These are phyloP conservation scores for Teunomyces barrocoloradensis DNA, from an alignment of 805 yeast genomes.

Conservation along the genomic window DNA sequence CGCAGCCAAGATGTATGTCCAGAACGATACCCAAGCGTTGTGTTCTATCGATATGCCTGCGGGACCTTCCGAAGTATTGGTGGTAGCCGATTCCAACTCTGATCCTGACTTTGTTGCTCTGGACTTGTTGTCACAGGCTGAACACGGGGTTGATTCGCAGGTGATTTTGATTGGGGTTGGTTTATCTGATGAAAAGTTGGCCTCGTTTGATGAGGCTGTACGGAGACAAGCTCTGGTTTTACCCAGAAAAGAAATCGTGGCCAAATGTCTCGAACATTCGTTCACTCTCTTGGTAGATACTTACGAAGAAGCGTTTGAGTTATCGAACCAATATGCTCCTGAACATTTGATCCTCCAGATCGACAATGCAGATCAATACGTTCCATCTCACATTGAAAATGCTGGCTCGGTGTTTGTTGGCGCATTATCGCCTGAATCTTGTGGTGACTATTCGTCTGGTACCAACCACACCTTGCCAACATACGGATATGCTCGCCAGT, in stretches of 20 bases:
- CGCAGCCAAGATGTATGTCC: conserved; percentile 97
- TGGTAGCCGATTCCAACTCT: conserved; percentile 83
- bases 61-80: conserved; percentile 97
- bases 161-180: conserved; percentile 86
- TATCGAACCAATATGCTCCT: conserved; percentile 93
- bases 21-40: conserved; percentile 90
- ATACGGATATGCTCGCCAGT: conserved; percentile 96
- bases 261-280: conserved; percentile 90
- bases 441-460: conserved; percentile 98
- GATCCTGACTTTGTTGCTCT: conserved; percentile 97
- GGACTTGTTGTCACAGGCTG: conserved; percentile 95
- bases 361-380: conserved; percentile 70
- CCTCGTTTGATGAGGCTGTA: conserved; percentile 76
- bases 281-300: conserved; percentile 68
- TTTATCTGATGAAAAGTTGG: conserved; percentile 57
- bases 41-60: conserved; percentile 99
- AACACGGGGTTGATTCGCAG: conserved; percentile 98
- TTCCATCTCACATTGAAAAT: conserved; percentile 69
- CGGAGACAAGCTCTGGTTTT: conserved; percentile 76
- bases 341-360: conserved; percentile 95
- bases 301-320: conserved; percentile 76
- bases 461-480: conserved; percentile 99
- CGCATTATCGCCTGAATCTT: conserved; percentile 92
- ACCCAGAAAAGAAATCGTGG: conserved; percentile 91
- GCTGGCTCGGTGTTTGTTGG: conserved; percentile 99